Percentiles rank a stretch among this genome's conserved stretches.
These are phyloP conservation scores for Lentithecium fluviatile DNA, from an alignment of 495 filamentous ascomycete genomes.

Conservation along the genomic window DNA sequence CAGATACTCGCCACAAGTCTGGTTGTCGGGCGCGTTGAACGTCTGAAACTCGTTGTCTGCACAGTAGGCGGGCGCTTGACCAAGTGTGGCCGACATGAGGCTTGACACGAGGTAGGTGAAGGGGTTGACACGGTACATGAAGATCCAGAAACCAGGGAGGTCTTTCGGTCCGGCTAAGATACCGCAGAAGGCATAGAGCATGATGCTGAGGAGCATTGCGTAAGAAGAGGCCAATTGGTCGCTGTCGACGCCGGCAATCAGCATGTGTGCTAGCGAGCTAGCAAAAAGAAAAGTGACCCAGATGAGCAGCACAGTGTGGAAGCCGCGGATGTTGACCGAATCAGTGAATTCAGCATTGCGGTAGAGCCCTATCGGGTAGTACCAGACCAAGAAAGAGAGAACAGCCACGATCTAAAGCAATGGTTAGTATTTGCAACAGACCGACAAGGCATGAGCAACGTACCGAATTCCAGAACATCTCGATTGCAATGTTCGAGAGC, in stretches of 20 bases:
- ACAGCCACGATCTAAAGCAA: conserved; percentile 60
- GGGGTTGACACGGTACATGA: conserved; percentile 78
- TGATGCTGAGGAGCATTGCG: conserved; percentile 63
- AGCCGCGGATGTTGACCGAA: conserved; percentile 58
- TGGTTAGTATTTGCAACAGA: conserved; percentile 34
- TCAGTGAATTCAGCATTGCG: conserved; percentile 62
- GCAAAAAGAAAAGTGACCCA: conserved; percentile 52
- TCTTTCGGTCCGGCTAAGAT: conserved; percentile 63
- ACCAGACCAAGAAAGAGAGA: conserved; percentile 72
- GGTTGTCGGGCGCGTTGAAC: conserved; percentile 53
- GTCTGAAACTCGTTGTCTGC: conserved; percentile 58
- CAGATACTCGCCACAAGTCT: conserved; percentile 62
- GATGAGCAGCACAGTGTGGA: conserved; percentile 63
- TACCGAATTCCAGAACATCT: conserved; percentile 38
- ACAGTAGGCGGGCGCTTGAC: conserved; percentile 60
- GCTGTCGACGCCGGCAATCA: conserved; percentile 65
- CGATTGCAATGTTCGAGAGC: conserved; percentile 39
- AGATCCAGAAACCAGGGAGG: conserved; percentile 77
- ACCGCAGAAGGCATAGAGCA: conserved; percentile 58
- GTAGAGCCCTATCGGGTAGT: conserved; percentile 78
- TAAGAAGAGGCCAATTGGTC: conserved; percentile 66
- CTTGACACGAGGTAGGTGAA: conserved; percentile 68
- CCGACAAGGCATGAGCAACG: conserved; percentile 59
- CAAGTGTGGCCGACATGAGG: conserved; percentile 61
- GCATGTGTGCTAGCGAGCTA: conserved; percentile 57